A percentile compares a stretch with the other conserved stretches of the same genome.
Conservation (phyloP, 1,284 basidiomycete species). For the Fomitopsis pinicola region DNA sequence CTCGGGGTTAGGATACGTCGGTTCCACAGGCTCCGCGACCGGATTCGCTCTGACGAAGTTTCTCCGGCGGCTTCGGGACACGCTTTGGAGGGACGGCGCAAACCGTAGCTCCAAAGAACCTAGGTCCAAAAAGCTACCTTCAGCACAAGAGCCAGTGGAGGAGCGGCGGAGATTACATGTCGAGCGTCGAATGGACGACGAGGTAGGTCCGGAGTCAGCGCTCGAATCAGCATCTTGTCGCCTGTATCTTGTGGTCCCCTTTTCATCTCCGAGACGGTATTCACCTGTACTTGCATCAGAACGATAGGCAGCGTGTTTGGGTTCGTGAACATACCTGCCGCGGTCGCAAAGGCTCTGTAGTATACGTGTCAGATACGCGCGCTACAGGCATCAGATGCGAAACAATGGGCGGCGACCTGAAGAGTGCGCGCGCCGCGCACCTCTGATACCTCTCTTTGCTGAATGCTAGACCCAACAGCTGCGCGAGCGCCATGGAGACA, state of each 20-base stretch:
- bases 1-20: conserved; percentile 19
- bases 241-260: conserved; percentile 83
- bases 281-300: conserved; percentile 83
- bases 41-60: conserved; percentile 10
- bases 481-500: conserved; percentile 56
- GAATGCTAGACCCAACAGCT: conserved; percentile 44
- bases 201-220: conserved; percentile 73
- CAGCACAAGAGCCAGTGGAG: not conserved
- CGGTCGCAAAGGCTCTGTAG: conserved; percentile 75
- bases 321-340: conserved; percentile 86
- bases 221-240: conserved; percentile 87
- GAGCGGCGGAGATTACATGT: conserved; percentile 59
- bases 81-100: conserved; percentile 69
- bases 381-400: not conserved
- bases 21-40: conserved; percentile 23
- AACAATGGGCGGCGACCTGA: not conserved
- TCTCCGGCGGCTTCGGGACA: conserved; percentile 40
- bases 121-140: conserved; percentile 22
- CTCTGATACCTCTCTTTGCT: conserved; percentile 60
- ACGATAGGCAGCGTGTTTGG: conserved; percentile 93
- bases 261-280: conserved; percentile 79
- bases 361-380: not conserved
- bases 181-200: conserved; percentile 87
- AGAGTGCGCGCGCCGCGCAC: conserved; percentile 39
- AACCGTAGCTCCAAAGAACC: conserved; percentile 89